Evolutionary conservation across 1,139 yeast genomes (phyloP), one percentile per base, ranked within the genome.

Genomic region (Pneumocystis jirovecii): DNA sequence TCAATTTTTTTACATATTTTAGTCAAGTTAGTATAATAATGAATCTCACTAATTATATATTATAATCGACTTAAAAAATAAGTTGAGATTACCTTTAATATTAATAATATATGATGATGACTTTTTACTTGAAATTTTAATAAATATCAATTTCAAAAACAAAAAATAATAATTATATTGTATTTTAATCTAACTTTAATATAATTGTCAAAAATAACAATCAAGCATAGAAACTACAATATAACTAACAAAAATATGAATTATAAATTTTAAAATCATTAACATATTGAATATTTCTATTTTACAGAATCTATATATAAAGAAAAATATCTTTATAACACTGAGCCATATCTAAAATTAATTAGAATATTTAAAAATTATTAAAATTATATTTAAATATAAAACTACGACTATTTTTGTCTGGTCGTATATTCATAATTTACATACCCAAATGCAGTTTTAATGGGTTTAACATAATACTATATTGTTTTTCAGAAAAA

Each of bases 371-470:
- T 50, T 2, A 6, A 50, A 10, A 25, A 21, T 12, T 5, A n/a
- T n/a, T 6, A 21, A 45, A 45, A 21, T 15, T 21, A 25, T 25
- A 6, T 21, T 10, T 21, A 19, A 60, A 25, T 60, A 25, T 37
- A 42, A 1, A 42, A 19, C 39, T 70, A 77, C 85, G 68, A 86
- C 77, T 17, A 87, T 90, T n/a, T 89, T 87, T 29, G 95, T 34
- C 4, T 40, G n/a, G 12, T 29, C 10, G 45, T 39, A 40, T 62
- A 50, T 25, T 50, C 10, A 12, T 29, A 50, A 29, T 50, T 21
- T 15, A 65, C 97, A 75, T 87, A 91, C 0, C 98, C 97, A 76
- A 93, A 93, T 0, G 96, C 87, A 61, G 89, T 74, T 79, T 90
- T 93, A 73, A 93, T 90, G 10, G 96, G 83, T 75, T 86, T 85